A percentile compares a stretch with the other conserved stretches of the same genome.
These are phyloP conservation scores for Ophiostoma pallidulum DNA, from an alignment of 2,329 filamentous ascomycete species.

Conservation along the genomic window DNA sequence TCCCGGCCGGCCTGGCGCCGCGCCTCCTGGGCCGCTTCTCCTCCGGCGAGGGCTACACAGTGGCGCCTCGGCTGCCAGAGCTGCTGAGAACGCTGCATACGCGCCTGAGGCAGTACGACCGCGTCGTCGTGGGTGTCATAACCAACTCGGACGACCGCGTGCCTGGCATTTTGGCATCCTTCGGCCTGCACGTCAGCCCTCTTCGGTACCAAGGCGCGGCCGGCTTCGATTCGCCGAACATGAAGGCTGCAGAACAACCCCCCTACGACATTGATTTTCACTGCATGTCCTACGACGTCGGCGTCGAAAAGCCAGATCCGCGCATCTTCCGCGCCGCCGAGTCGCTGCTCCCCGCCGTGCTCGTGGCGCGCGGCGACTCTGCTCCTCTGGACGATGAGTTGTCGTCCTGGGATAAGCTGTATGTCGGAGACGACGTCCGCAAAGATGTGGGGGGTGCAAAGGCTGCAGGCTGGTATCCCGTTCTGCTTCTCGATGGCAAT, in stretches of 20 bases:
- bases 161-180: slow-evolving; percentile 39
- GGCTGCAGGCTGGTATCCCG: slow-evolving; percentile 14
- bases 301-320: slow-evolving; percentile 47
- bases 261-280: slow-evolving; percentile 41
- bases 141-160: slow-evolving; percentile 57
- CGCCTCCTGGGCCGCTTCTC: slow-evolving; percentile 44
- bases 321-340: slow-evolving; percentile 48
- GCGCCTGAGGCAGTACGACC: neutral
- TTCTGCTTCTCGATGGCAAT: neutral
- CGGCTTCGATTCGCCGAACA: too few species aligned
- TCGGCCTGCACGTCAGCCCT: slow-evolving; percentile 40
- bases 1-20: slow-evolving; percentile 37
- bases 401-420: slow-evolving; percentile 13
- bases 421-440: slow-evolving; percentile 16
- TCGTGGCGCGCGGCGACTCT: neutral
- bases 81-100: slow-evolving; percentile 26
- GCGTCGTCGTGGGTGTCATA: slow-evolving; percentile 44
- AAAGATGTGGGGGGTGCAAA: slow-evolving; percentile 14
- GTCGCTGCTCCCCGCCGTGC: slow-evolving; percentile 22
- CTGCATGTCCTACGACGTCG: slow-evolving; percentile 55
- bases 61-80: slow-evolving; percentile 36
- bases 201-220: slow-evolving; percentile 20
- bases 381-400: neutral
- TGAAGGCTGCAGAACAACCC: neutral
- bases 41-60: slow-evolving; percentile 40